Base-by-base conservation (phyloP, 75 land plant species). In the Pinus albicaulis region DNA sequence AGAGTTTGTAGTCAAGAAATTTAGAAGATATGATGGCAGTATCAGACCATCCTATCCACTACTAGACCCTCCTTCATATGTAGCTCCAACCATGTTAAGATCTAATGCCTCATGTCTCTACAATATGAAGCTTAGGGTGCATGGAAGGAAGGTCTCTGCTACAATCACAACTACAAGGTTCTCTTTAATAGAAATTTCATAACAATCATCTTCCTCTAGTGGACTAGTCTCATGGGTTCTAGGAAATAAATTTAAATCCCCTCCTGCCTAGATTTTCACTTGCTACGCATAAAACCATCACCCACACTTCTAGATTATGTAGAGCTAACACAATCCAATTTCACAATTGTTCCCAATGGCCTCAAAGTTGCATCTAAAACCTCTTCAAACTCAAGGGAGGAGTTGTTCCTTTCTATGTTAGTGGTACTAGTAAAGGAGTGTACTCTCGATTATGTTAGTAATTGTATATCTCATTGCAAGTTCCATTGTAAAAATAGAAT, bases 351-450 rank as follows among this genome's bases (percentile, higher is more conserved):
- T 41, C 85, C 76, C 69, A 85, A 85, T 79, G 87, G 87, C 72
- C 41, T 85, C 48, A 85, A 59, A 57, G 79, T 85, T 72, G 87
- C 85, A 36, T 82, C 87, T 22, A 78, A 85, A 64, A 79, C 63
- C 48, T 62, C 74, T 7, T 59, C 17, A 74, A 66, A 11, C 87
- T 85, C 19, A 59, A 82, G 19, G 87, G 87, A 60, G 86, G 85
- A 1, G 86, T 78, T 62, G 85, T 76, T 10, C 82, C 87, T 17
- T 85, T 85, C 69, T 85, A 85, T 15, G 59, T 78, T 59, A 85
- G 87, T 28, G 85, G 87, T 8, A 81, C 81, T 79, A 86, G 87
- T 19, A 85, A 85, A 76, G 87, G 85, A 61, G 82, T 85, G 81
- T 75, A 85, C 63, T 83, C 86, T 69, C 85, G 85, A 19, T 61